Evolutionary conservation across 2,329 filamentous ascomycete species (phyloP).

Genomic region (Zymoseptoria passerinii): DNA sequence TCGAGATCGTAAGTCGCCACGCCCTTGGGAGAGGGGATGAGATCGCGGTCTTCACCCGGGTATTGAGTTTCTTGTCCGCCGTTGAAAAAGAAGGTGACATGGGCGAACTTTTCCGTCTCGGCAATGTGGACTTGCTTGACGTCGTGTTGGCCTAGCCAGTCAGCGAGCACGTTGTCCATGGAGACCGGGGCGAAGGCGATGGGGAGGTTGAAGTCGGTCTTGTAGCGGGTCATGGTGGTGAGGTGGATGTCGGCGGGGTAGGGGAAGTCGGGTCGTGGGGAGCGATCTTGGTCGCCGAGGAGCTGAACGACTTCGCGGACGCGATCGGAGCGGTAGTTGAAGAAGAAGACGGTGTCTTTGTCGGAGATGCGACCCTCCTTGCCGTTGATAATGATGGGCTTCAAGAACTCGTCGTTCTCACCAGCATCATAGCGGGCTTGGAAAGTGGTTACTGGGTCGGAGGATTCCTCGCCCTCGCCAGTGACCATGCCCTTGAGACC

Average conservation of each 20-base stretch:
- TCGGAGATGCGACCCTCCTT: slow-evolving; percentile 81
- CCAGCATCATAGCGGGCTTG: slow-evolving; percentile 78
- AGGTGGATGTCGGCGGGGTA: slow-evolving; percentile 83
- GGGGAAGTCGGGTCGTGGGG: slow-evolving; percentile 79
- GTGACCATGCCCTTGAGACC: slow-evolving; percentile 78
- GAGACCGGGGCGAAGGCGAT: slow-evolving; percentile 88
- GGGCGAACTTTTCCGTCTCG: slow-evolving; percentile 98
- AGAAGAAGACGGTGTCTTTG: slow-evolving; percentile 94
- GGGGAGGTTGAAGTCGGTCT: slow-evolving; percentile 84
- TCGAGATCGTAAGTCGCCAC: slow-evolving; percentile 93
- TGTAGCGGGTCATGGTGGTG: slow-evolving; percentile 98
- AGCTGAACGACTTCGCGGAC: slow-evolving; percentile 94
- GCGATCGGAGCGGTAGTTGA: slow-evolving; percentile 99
- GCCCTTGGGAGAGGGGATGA: slow-evolving; percentile 80
- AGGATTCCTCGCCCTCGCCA: slow-evolving; percentile 78
- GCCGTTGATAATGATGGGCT: slow-evolving; percentile 90
- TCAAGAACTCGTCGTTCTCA: slow-evolving; percentile 96
- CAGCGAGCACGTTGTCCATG: slow-evolving; percentile 97
- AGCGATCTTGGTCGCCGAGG: slow-evolving; percentile 84
- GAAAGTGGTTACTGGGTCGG: slow-evolving; percentile 78
- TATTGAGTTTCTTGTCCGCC: slow-evolving; percentile 96
- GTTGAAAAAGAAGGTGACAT: slow-evolving; percentile 99
- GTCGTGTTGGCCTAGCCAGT: slow-evolving; percentile 85
- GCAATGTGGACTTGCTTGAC: slow-evolving; percentile 93
- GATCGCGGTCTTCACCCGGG: slow-evolving; percentile 80